Evolutionary conservation across 2,329 filamentous ascomycete genomes (phyloP).

Genomic region (Microcera coccophila): DNA sequence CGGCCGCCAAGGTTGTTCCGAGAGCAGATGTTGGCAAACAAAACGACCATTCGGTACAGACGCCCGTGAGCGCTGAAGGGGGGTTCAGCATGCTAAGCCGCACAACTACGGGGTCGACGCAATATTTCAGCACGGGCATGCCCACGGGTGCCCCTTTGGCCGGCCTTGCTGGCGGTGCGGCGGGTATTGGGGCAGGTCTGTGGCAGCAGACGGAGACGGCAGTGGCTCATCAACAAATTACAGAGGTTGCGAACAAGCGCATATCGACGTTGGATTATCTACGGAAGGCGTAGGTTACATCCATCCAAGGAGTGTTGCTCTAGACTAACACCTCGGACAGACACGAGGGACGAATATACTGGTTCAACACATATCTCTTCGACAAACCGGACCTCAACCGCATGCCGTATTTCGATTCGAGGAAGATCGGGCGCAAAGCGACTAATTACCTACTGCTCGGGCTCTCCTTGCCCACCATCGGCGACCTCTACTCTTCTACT

Average conservation of each 20-base stretch:
- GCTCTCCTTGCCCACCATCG: slow-evolving; percentile 81
- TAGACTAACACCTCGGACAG: slow-evolving; percentile 41
- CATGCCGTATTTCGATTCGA: slow-evolving; percentile 80
- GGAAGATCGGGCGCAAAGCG: slow-evolving; percentile 82
- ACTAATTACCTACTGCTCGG: slow-evolving; percentile 93
- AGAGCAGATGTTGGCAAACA: slow-evolving; percentile 19
- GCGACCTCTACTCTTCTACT: slow-evolving; percentile 79
- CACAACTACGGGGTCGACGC: slow-evolving; percentile 35
- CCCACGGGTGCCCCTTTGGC: slow-evolving; percentile 11
- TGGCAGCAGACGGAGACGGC: slow-evolving; percentile 45
- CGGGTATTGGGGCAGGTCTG: slow-evolving; percentile 14
- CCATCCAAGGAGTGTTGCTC: neutral
- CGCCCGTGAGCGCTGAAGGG: slow-evolving; percentile 32
- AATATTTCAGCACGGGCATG: slow-evolving; percentile 20
- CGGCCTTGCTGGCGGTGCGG: slow-evolving; percentile 14
- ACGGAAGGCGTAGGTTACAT: slow-evolving; percentile 73
- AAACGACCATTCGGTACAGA: slow-evolving; percentile 10
- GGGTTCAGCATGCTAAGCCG: slow-evolving; percentile 45
- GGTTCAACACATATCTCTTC: slow-evolving; percentile 97
- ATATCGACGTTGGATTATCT: slow-evolving; percentile 93
- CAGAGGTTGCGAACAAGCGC: slow-evolving; percentile 83
- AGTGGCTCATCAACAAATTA: slow-evolving; percentile 61
- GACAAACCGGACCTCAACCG: slow-evolving; percentile 73
- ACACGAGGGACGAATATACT: slow-evolving; percentile 91
- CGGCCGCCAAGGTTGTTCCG: slow-evolving; percentile 42